Percentiles rank a stretch among this genome's conserved stretches.
These are phyloP conservation scores for Colletotrichum karsti DNA, from an alignment of 2,329 filamentous ascomycete genomes.

Conservation along the genomic window DNA sequence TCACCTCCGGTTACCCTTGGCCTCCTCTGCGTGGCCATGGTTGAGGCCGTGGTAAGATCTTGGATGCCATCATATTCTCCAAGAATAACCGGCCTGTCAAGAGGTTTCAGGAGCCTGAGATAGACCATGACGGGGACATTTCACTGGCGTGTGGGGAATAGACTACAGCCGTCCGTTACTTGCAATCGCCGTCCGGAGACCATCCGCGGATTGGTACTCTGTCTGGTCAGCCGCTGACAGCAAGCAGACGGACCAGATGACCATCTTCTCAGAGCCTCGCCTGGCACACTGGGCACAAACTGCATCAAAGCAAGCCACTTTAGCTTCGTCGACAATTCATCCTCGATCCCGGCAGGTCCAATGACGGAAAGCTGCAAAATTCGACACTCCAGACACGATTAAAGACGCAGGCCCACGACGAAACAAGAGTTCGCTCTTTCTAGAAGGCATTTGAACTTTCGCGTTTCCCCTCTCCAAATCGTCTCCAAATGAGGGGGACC, in stretches of 20 bases:
- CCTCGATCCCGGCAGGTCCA: not conserved
- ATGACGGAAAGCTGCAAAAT: not conserved
- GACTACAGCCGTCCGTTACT: not conserved
- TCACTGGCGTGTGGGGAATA: not conserved
- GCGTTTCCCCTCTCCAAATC: not conserved
- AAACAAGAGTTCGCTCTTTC: conserved; percentile 1
- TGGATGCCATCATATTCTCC: not conserved
- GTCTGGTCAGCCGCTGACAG: not conserved
- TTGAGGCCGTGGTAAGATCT: not conserved
- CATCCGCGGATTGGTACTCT: not conserved
- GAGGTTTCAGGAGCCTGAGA: too few species aligned
- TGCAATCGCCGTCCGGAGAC: not conserved
- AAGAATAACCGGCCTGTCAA: not conserved
- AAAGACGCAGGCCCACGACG: not conserved
- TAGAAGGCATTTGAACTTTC: not conserved
- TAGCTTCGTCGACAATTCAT: not conserved
- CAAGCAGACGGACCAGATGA: not conserved
- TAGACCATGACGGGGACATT: not conserved
- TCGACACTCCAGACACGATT: too few species aligned
- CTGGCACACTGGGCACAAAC: not conserved
- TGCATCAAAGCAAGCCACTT: not conserved
- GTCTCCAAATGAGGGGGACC: not conserved
- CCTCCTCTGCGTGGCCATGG: too few species aligned
- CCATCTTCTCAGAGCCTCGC: not conserved
- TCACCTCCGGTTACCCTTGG: not conserved